phyloP scores from a whole-genome alignment of 2,329 filamentous ascomycete genomes.

The Pseudogymnoascus sp. region DNA sequence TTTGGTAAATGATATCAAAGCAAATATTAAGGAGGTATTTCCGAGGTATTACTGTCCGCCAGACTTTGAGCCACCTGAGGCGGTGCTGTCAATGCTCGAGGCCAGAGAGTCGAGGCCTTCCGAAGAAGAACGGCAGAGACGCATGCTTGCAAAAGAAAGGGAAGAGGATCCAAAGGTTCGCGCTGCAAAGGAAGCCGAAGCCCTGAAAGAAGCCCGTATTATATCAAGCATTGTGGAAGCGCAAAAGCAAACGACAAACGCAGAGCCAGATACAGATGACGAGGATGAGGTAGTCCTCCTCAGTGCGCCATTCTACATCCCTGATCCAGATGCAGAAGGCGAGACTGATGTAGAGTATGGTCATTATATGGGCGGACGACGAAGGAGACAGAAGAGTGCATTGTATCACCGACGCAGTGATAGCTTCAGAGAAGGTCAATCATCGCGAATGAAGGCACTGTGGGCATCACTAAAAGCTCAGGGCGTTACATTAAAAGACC shows the following conservation, averaged over 20 bases:
- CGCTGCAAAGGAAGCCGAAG: background rate
- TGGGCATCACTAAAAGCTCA: background rate
- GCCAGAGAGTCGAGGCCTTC: conserved; percentile 9
- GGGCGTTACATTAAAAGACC: conserved; percentile 5
- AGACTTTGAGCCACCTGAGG: conserved; percentile 19
- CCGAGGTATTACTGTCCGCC: conserved; percentile 25
- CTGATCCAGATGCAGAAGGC: conserved; percentile 4
- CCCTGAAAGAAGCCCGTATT: conserved; percentile 1
- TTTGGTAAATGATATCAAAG: conserved; percentile 18
- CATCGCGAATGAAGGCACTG: background rate
- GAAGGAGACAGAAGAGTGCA: background rate
- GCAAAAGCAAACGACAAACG: background rate
- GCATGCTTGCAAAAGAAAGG: conserved; percentile 5
- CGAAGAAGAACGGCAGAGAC: conserved; percentile 11
- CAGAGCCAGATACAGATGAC: background rate
- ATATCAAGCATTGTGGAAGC: conserved; percentile 1
- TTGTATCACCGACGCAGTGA: background rate
- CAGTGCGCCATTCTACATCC: conserved; percentile 11
- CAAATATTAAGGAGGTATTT: conserved; percentile 16
- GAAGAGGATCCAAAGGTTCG: background rate
- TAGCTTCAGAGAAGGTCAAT: conserved; percentile 6
- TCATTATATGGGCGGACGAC: background rate
- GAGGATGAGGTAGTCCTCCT: conserved; percentile 7
- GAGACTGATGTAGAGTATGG: conserved; percentile 3
- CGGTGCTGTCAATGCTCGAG: conserved; percentile 18